Evolutionary conservation across 805 yeast species (phyloP), one percentile per base, ranked within the genome.

Genomic region (Nematodospora valgi): DNA sequence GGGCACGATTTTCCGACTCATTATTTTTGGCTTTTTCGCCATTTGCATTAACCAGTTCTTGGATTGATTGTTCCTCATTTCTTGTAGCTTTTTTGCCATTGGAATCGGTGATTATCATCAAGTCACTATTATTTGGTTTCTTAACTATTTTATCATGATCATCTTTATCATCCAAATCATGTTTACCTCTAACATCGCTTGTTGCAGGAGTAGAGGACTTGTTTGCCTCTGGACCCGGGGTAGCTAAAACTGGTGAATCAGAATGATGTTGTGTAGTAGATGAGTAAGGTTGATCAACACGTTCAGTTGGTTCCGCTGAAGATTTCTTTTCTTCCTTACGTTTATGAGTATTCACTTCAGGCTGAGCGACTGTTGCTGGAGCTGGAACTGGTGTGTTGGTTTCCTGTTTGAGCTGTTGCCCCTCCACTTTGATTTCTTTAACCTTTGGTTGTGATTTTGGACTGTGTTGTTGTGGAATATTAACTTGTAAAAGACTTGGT

Each of bases 111-210:
- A n/a, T n/a, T n/a, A n/a, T n/a, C n/a, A n/a, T n/a, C n/a, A n/a
- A n/a, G 23, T 39, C 31, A 4, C 30, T 34, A 22, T 40, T 38
- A 19, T 54, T 48, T 4, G 56, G 41, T 32, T 54, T 52, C 41
- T 64, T 55, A 24, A 48, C 29, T n/a, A 45, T 42, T 39, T 54
- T 51, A 4, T n/a, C n/a, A 13, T 52, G 31, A 30, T 64, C 68
- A n/a, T 41, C 38, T 41, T 62, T 63, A 10, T 62, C 68, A 3
- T 67, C 72, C 38, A 67, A 56, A 20, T 63, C 69, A 25, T 58
- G 65, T 38, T 67, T 67, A 15, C 47, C 45, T n/a, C n/a, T n/a
- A n/a, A n/a, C n/a, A n/a, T n/a, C n/a, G n/a, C n/a, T n/a, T n/a
- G 24, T 27, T 9, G 15, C 22, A 5, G 38, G 33, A 5, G 38